Base-by-base conservation (phyloP, 2,329 filamentous ascomycete species). In the Leptosphaerulina australis region DNA sequence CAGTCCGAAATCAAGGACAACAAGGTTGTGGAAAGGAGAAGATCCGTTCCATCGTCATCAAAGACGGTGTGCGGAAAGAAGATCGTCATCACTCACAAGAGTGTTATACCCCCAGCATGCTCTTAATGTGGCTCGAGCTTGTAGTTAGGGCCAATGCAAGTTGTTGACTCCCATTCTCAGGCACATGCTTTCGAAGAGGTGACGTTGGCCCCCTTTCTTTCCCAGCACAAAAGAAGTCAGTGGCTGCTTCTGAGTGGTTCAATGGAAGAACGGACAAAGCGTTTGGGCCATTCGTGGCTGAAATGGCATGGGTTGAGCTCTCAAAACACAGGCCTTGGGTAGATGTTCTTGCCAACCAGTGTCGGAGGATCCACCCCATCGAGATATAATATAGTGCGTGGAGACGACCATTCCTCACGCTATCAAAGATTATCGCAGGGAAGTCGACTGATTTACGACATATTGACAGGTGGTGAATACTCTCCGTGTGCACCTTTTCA, bases 141-240 rank as follows among this genome's bases (percentile, higher is more conserved):
- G 25, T 31, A n/a, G 11, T 11, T 9, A 25, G 17, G 33, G 43
- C 41, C 36, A 51, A 46, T 43, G 26, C 22, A 17, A 28, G 18
- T 11, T 46, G 30, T 20, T n/a, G 25, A 11, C 5, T 21, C 10
- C 17, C 26, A 20, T 14, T 5, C 15, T 28, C 37, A 37, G 38
- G 41, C 41, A 45, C 39, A 41, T 38, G 43, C 56, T 49, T 41
- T 40, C 44, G 20, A 29, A 34, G 30, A 26, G 34, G 46, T 67
- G 59, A 66, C 62, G 67, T 64, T 59, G 67, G 69, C 70, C 63
- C 12, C 49, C 24, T 62, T 54, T 60, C 56, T 61, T 63, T n/a
- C n/a, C n/a, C 58, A 64, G 60, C 54, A 63, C 55, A 48, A 54
- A 62, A 59, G 56, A 55, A 20, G 52, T 49, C 36, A 28, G 49